These are phyloP conservation scores for Amanita inopinata DNA, from an alignment of 768 basidiomycete species.

Conservation along the genomic window DNA sequence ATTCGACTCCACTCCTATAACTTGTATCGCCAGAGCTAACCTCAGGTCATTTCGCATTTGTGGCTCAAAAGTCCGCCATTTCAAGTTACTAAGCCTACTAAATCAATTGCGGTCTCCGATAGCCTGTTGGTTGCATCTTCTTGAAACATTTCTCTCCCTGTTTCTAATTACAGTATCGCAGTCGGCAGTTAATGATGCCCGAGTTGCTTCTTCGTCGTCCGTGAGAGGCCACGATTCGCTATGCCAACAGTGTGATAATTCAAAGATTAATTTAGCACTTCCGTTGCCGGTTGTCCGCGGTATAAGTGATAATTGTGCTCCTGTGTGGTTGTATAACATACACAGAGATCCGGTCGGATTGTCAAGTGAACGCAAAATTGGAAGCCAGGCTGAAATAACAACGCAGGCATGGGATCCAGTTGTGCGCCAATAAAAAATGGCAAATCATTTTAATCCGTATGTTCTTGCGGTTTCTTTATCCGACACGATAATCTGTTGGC, in stretches of 20 bases:
- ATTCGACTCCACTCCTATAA: too few relatives aligned
- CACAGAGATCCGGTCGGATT: too few relatives aligned
- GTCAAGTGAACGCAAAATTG: slow-evolving; percentile 46
- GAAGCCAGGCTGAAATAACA: slow-evolving; percentile 61
- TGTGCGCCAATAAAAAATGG: too few relatives aligned
- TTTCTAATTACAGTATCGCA: slow-evolving; percentile 54
- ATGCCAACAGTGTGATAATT: slow-evolving; percentile 51
- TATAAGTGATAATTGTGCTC: too few relatives aligned
- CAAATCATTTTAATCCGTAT: too few relatives aligned
- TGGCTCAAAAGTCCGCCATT: background rate
- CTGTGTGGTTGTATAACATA: too few relatives aligned
- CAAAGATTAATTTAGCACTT: slow-evolving; percentile 31
- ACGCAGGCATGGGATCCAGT: slow-evolving; percentile 33
- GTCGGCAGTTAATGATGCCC: slow-evolving; percentile 47
- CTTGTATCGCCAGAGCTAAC: too few relatives aligned
- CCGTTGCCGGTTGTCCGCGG: too few relatives aligned
- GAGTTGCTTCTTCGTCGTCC: slow-evolving; percentile 34
- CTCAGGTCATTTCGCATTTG: too few relatives aligned
- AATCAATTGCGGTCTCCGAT: slow-evolving; percentile 55
- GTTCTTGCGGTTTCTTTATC: too few relatives aligned
- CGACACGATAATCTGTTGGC: slow-evolving; percentile 49
- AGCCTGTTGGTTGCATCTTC: slow-evolving; percentile 49
- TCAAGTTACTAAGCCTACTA: slow-evolving; percentile 46
- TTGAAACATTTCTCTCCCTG: slow-evolving; percentile 39
- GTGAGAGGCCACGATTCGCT: slow-evolving; percentile 46